Conservation (phyloP, 2,329 filamentous ascomycete genomes). For the Trichoderma harzianum region DNA sequence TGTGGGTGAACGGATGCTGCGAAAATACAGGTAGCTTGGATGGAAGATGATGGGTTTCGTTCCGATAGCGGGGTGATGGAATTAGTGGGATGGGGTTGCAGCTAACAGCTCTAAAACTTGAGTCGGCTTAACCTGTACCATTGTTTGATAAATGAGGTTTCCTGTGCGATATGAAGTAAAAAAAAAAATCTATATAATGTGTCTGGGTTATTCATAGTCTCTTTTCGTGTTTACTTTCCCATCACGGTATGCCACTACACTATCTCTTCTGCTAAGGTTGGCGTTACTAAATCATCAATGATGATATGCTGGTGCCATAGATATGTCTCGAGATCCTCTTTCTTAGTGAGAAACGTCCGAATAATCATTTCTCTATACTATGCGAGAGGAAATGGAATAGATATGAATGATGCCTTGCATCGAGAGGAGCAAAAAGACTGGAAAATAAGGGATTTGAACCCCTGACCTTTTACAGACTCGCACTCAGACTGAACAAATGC, state of each 20-base stretch:
- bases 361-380: not conserved
- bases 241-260: not conserved
- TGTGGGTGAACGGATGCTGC: conserved; percentile 2
- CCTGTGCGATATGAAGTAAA: not conserved
- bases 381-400: not conserved
- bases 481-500: conserved; percentile 15
- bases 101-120: not conserved
- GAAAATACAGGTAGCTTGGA: conserved; percentile 20
- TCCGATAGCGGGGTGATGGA: conserved; percentile 35
- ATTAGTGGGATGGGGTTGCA: conserved; percentile 1
- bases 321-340: not conserved
- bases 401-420: not conserved
- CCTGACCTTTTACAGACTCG: conserved; percentile 17
- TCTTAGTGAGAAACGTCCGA: not conserved
- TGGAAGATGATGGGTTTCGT: conserved; percentile 27
- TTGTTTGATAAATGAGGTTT: not conserved
- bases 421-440: conserved; percentile 3
- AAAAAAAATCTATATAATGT: not conserved
- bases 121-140: not conserved
- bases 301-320: not conserved
- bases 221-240: not conserved
- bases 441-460: conserved; percentile 19
- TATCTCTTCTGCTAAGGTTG: not conserved
- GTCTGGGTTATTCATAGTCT: not conserved
- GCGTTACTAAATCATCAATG: not conserved